These are phyloP conservation scores for Dactylonectria estremocensis DNA, from an alignment of 2,329 filamentous ascomycete genomes.

Conservation along the genomic window DNA sequence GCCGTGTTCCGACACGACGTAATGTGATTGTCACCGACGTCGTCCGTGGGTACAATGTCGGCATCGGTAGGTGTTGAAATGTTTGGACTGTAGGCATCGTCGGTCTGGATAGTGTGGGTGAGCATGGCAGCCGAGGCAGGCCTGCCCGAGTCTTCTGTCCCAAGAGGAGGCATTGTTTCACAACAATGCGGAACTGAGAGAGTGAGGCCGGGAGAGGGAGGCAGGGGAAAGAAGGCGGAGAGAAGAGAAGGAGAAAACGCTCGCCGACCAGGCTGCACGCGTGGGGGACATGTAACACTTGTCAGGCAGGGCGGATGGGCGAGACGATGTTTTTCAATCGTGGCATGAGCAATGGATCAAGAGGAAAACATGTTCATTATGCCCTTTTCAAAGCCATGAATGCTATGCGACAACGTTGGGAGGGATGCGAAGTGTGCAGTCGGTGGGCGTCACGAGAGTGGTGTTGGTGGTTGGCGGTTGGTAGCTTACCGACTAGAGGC, in stretches of 20 bases:
- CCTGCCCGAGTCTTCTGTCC: conserved; percentile 18
- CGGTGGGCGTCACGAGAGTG: background rate
- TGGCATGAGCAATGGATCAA: conserved; percentile 15
- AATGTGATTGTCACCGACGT: conserved; percentile 33
- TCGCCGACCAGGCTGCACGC: conserved; percentile 33
- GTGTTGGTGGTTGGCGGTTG: background rate
- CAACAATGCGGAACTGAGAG: conserved; percentile 17
- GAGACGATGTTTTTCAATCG: conserved; percentile 23
- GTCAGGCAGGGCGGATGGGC: conserved; percentile 31
- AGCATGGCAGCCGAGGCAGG: conserved; percentile 28
- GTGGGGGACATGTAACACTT: conserved; percentile 44
- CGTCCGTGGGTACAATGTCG: conserved; percentile 33
- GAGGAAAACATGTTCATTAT: conserved; percentile 9
- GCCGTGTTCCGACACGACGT: conserved; percentile 29
- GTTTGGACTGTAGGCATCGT: conserved; percentile 22
- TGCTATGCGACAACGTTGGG: conserved; percentile 13
- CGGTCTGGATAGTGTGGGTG: conserved; percentile 26
- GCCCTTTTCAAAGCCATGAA: conserved; percentile 7
- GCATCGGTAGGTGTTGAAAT: conserved; percentile 30
- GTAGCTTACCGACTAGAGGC: background rate
- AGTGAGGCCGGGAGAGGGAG: conserved; percentile 1
- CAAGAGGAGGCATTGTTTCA: conserved; percentile 35
- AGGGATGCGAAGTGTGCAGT: conserved; percentile 9
- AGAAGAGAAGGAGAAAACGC: conserved; percentile 14
- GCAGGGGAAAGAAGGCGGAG: background rate